Evolutionary conservation across 176 grass and related monocot species (phyloP).

Genomic region (Saccharum spontaneum): DNA sequence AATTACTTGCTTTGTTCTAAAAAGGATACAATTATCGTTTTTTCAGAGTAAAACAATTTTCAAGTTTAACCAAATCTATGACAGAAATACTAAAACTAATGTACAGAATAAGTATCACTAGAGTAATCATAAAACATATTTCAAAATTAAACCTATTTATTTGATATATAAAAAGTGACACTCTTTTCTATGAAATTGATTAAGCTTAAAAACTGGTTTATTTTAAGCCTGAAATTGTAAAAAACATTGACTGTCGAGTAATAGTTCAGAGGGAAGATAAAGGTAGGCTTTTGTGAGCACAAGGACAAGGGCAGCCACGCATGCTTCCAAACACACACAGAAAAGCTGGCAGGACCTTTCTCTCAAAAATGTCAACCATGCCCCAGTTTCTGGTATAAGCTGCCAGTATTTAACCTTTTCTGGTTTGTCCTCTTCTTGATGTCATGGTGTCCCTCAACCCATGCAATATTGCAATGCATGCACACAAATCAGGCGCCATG

Average conservation of each 20-base stretch:
- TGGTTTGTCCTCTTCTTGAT: constrained; percentile 35
- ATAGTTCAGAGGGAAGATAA: neutral
- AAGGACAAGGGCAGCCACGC: constrained; percentile 32
- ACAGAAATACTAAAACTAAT: too few species aligned
- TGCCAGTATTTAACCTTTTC: constrained; percentile 41
- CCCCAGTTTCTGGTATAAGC: constrained; percentile 4
- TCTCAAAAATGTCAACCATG: constrained; percentile 49
- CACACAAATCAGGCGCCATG: constrained; percentile 15
- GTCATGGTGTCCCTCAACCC: constrained; percentile 16
- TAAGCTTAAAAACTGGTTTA: neutral
- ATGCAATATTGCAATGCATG: constrained; percentile 21
- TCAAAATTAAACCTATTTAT: neutral
- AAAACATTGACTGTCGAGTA: too few species aligned
- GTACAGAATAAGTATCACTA: neutral
- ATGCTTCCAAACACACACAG: constrained; percentile 26
- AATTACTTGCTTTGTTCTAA: neutral
- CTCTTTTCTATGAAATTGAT: neutral
- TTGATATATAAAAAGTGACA: neutral
- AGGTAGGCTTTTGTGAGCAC: constrained; percentile 2
- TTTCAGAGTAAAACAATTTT: neutral
- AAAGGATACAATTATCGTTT: neutral
- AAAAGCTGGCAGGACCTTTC: constrained; percentile 28
- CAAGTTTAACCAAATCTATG: neutral
- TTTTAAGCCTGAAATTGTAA: neutral
- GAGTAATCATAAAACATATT: neutral